phyloP scores from a whole-genome alignment of 2,329 filamentous ascomycete genomes.

The Cercospora berteroae region DNA sequence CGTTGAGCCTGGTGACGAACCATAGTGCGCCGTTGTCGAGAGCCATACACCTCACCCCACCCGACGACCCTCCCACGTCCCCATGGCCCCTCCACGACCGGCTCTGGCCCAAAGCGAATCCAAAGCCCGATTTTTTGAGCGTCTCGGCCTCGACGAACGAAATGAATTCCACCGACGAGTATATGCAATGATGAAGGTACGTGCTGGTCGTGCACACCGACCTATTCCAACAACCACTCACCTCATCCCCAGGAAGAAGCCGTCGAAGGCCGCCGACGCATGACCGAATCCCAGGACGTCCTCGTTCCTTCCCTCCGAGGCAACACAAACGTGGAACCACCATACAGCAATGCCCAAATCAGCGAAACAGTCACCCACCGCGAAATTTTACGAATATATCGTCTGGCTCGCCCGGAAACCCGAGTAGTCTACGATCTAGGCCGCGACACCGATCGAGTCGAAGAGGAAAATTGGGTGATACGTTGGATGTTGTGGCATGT shows the following conservation, averaged over 20 bases:
- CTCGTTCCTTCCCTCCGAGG: conserved; percentile 41
- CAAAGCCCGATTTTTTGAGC: conserved; percentile 45
- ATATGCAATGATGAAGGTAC: conserved; percentile 48
- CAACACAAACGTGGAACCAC: conserved; percentile 35
- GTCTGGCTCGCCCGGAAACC: conserved; percentile 41
- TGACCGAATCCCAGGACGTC: conserved; percentile 42
- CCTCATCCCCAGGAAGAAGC: conserved; percentile 44
- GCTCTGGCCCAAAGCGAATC: conserved; percentile 46
- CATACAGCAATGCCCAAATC: conserved; percentile 49
- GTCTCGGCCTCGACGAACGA: conserved; percentile 43
- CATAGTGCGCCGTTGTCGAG: conserved; percentile 2
- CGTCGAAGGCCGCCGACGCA: conserved; percentile 41
- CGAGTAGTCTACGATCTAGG: conserved; percentile 45
- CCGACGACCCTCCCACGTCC: neutral
- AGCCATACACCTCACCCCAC: neutral
- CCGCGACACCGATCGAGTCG: conserved; percentile 41
- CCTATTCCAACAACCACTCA: conserved; percentile 2
- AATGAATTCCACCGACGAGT: conserved; percentile 38
- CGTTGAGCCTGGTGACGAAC: conserved; percentile 2
- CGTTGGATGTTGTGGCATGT: conserved; percentile 54
- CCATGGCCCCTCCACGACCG: conserved; percentile 34
- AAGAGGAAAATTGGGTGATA: conserved; percentile 52
- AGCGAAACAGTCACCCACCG: conserved; percentile 49
- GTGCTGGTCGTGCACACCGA: neutral
- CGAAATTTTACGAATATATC: conserved; percentile 46